A percentile compares a stretch with the other conserved stretches of the same genome.
Evolutionary conservation across 1,284 basidiomycete genomes (phyloP).

Genomic region (Sphaerobolus stellatus): DNA sequence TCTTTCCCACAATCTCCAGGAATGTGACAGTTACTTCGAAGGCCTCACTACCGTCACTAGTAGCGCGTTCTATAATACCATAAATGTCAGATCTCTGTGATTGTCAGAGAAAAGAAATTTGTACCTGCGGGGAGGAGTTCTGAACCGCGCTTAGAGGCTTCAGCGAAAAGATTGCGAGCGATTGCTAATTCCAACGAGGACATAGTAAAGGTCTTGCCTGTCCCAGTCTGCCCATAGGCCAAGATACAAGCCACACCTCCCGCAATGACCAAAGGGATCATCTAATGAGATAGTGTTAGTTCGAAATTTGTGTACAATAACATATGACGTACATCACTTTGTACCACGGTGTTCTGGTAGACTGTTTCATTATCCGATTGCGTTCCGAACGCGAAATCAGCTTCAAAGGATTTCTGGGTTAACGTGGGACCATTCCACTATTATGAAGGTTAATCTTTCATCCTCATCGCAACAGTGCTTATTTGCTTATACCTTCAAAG

Average conservation of each 20-base stretch:
- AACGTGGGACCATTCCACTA: conserved; percentile 38
- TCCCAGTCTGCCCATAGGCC: conserved; percentile 35
- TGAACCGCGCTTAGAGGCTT: conserved; percentile 13
- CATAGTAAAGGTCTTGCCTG: conserved; percentile 36
- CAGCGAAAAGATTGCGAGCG: conserved; percentile 32
- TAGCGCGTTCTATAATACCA: background rate
- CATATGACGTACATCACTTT: conserved; percentile 27
- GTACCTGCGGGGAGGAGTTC: background rate
- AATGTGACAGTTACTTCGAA: conserved; percentile 34
- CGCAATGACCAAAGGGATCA: conserved; percentile 32
- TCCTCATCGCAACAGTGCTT: background rate
- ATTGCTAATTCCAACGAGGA: conserved; percentile 32
- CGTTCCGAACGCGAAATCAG: conserved; percentile 35
- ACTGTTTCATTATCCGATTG: conserved; percentile 34
- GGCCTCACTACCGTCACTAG: conserved; percentile 17
- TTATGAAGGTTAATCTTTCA: background rate
- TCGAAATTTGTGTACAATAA: background rate
- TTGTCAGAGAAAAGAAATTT: background rate
- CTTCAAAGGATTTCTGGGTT: conserved; percentile 34
- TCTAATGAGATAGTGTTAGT: conserved; percentile 15
- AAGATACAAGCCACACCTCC: conserved; percentile 35
- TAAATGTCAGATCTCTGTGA: background rate
- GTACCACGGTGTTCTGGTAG: conserved; percentile 32
- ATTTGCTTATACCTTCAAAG: conserved; percentile 30
- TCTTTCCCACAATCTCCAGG: conserved; percentile 30